Evolutionary conservation across 768 basidiomycete species (phyloP).

Genomic region (Tephrocybe sp.): DNA sequence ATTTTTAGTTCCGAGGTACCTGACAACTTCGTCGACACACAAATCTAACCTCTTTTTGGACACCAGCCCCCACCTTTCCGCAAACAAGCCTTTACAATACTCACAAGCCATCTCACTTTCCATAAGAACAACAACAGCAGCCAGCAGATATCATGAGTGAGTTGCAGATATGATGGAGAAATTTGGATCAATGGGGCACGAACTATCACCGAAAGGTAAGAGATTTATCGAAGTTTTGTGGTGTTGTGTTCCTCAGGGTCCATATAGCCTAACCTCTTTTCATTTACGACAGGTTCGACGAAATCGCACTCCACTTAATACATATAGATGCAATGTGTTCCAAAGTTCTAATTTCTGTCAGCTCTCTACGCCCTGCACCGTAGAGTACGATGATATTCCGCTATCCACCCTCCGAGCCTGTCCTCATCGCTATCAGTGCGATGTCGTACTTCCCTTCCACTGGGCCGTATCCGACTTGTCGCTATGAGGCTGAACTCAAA

Average conservation of each 20-base stretch:
- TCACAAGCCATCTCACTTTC: too few species aligned
- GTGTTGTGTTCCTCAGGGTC: neutral
- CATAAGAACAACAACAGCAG: too few species aligned
- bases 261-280: constrained; percentile 15
- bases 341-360: neutral
- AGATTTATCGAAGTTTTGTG: too few species aligned
- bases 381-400: neutral
- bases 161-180: too few species aligned
- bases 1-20: too few species aligned
- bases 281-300: neutral
- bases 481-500: constrained; percentile 2
- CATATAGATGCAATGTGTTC: neutral
- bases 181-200: too few species aligned
- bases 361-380: neutral
- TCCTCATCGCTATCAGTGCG: neutral
- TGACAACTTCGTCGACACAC: too few species aligned
- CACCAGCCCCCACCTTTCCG: too few species aligned
- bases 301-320: neutral
- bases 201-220: too few species aligned
- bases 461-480: neutral
- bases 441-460: neutral
- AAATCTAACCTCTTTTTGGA: too few species aligned
- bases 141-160: too few species aligned
- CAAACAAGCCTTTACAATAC: too few species aligned
- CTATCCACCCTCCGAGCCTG: neutral